Evolutionary conservation across 1,284 basidiomycete genomes (phyloP), one percentile per base, ranked within the genome.

Genomic region (Neotropicomus parvogracilis): DNA sequence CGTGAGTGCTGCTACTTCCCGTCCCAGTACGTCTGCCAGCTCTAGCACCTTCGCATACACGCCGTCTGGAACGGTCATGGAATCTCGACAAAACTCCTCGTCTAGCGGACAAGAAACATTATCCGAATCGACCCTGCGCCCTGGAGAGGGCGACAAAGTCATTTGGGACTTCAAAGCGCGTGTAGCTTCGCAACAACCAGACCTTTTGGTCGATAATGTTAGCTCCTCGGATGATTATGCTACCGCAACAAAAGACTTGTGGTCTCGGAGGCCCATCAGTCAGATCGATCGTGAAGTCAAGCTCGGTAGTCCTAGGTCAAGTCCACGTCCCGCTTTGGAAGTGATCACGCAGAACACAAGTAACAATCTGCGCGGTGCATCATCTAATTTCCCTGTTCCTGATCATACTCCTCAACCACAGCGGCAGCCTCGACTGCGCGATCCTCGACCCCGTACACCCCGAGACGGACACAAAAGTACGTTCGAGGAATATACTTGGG

Each of bases 401-500:
- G 50, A 58, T 49, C 44, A 56, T 53, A 44, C 54, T 43, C 21
- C 57, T 28, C 62, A 50, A 48, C 56, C 41, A 29, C 64, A 29
- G 45, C 57, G 48, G 33, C 59, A 46, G 42, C 56, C 49, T 44
- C 59, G 54, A 52, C 35, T 48, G 37, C 59, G 53, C 26, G 45
- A 54, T 36, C 46, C 42, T 48, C 55, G 64, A 42, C 33, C 61
- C 46, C 55, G 56, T 42, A 49, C 53, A 28, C 56, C 57, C 37
- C 60, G 58, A 46, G 67, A 67, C 55, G 63, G 69, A 48, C 68
- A 65, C 48, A 69, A 78, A 40, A 76, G 71, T 31, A 84, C 79
- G n/a, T 85, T 87, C 56, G 77, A 77, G 53, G 79, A 80, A 52
- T 72, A 75, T 37, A 82, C 80, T 13, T 93, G 90, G 90, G 87